These are phyloP conservation scores for Halophytophthora batemanensis DNA, from an alignment of 352 stramenopile genomes.

Conservation along the genomic window DNA sequence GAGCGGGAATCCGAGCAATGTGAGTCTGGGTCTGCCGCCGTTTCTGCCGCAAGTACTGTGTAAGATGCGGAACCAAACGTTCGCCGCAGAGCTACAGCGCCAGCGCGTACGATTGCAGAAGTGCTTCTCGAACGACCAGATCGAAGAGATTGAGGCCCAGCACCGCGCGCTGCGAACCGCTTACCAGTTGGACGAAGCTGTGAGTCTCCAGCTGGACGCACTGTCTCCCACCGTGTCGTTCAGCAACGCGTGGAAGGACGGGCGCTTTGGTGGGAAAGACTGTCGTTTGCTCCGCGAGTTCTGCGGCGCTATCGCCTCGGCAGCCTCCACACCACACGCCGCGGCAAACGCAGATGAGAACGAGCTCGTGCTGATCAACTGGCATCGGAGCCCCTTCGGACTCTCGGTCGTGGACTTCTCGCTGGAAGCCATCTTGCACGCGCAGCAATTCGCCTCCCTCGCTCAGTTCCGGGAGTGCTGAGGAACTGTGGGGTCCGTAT, in stretches of 20 bases:
- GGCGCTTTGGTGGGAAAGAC: slow-evolving; percentile 20
- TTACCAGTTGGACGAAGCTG: slow-evolving; percentile 26
- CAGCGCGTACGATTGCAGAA: slow-evolving; percentile 22
- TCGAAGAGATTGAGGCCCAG: slow-evolving; percentile 29
- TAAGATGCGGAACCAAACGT: slow-evolving; percentile 22
- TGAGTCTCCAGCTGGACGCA: slow-evolving; percentile 19
- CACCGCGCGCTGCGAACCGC: slow-evolving; percentile 20
- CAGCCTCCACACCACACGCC: slow-evolving; percentile 8
- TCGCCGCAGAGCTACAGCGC: slow-evolving; percentile 21
- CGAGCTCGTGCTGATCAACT: slow-evolving; percentile 27
- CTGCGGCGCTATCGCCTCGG: slow-evolving; percentile 21
- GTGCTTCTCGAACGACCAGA: slow-evolving; percentile 21
- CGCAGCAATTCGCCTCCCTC: slow-evolving; percentile 21
- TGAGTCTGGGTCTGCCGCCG: slow-evolving; percentile 8
- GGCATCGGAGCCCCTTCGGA: slow-evolving; percentile 22
- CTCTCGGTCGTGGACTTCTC: slow-evolving; percentile 29
- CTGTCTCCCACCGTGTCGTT: slow-evolving; percentile 14
- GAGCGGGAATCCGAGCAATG: slow-evolving; percentile 1
- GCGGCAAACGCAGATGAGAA: slow-evolving; percentile 4
- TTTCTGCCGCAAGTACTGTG: slow-evolving; percentile 21
- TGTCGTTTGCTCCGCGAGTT: slow-evolving; percentile 24
- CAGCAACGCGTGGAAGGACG: slow-evolving; percentile 17
- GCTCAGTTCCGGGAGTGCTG: slow-evolving; percentile 16
- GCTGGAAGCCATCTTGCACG: slow-evolving; percentile 23
- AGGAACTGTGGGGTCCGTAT: not conserved